Percentiles rank a stretch among this genome's conserved stretches.
phyloP scores from a whole-genome alignment of 768 basidiomycete species.

The Postia placenta region DNA sequence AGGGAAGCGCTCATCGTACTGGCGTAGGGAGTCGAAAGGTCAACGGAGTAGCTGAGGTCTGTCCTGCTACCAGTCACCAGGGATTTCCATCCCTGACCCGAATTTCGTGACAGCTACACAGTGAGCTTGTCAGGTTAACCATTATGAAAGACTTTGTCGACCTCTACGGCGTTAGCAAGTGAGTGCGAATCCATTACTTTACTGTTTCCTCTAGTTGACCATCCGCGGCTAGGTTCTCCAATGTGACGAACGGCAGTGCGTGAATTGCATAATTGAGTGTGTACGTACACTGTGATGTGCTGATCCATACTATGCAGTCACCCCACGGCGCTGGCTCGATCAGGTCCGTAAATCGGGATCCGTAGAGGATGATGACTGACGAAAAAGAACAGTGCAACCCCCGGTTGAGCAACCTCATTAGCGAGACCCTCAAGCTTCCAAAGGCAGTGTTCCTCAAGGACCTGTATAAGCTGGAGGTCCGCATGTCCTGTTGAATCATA shows the following conservation, averaged over 20 bases:
- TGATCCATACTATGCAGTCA: constrained; percentile 41
- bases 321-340: constrained; percentile 90
- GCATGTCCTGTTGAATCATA: background rate
- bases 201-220: background rate
- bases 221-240: constrained; percentile 54
- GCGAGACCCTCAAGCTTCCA: constrained; percentile 68
- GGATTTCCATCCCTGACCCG: background rate
- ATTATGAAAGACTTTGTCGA: constrained; percentile 93
- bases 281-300: background rate
- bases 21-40: constrained; percentile 69
- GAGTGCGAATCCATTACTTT: background rate
- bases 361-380: too few relatives aligned
- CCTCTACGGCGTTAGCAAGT: constrained; percentile 82
- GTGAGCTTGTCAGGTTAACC: constrained; percentile 77
- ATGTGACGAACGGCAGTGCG: constrained; percentile 91
- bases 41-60: constrained; percentile 92
- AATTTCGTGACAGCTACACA: constrained; percentile 57
- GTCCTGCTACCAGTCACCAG: background rate
- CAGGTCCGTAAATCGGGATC: constrained; percentile 41
- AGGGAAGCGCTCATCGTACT: background rate
- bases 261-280: too few relatives aligned
- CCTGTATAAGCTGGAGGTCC: constrained; percentile 57
- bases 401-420: constrained; percentile 76
- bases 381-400: constrained; percentile 84
- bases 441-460: constrained; percentile 84